Base-by-base conservation (phyloP, 2,329 filamentous ascomycete species). In the Didymella pinodella region DNA sequence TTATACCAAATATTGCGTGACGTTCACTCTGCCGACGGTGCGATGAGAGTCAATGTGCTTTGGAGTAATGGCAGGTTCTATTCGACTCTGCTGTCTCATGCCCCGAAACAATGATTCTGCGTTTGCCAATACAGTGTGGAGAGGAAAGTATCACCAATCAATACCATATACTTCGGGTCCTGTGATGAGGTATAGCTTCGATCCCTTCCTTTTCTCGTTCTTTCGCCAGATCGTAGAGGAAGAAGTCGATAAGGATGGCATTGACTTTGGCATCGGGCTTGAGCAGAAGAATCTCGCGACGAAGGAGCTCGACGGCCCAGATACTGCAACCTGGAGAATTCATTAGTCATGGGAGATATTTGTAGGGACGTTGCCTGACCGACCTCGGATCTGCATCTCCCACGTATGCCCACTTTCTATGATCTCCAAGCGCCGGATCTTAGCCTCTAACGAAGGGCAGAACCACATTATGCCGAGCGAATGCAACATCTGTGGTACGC, bases 161-260 rank as follows among this genome's bases (percentile, higher is more conserved):
- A 77, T 97, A 97, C 93, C 93, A 97, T 62, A 97, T 97, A 72
- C 92, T 96, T 74, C 93, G 86, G 43, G 93, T 97, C 64, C 93
- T 85, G 78, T 97, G 93, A 78, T 97, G 93, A 5, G 92, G 91
- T 61, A 92, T 85, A 40, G 70, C 68, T 49, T 71, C 75, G 25
- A 66, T 66, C 6, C 64, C 70, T 7, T 73, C 74, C 29, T 69
- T 70, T 76, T 98, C 94, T 73, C 90, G 77, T 72, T 92, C 90
- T 77, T 98, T 99, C 80, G 95, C 93, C 18, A 90, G 88, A 79
- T 99, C 95, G 74, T 99, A 99, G 54, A 99, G 81, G 77, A 97
- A 97, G 79, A 98, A 99, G 77, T 99, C 95, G 63, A 99, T 95
- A 68, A 99, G 78, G 38, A 98, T 92, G 26, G 95, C 93, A 74